A percentile compares a stretch with the other conserved stretches of the same genome.
phyloP scores from a whole-genome alignment of 164 flowering plant genomes.

The Stephania cephalantha region DNA sequence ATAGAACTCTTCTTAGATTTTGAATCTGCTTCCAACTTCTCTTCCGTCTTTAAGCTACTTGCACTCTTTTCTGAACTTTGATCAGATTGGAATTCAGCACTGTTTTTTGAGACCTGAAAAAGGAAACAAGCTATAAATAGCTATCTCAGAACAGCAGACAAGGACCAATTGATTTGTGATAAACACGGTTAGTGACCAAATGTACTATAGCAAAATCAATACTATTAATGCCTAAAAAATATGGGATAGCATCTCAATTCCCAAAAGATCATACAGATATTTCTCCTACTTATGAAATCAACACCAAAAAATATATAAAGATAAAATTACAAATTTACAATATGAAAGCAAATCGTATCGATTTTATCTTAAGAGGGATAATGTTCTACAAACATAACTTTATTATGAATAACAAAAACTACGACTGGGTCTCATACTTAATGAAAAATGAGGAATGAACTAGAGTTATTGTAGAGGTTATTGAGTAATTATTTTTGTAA shows the following conservation, averaged over 20 bases:
- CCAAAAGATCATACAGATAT: neutral
- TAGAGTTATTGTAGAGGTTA: too few species aligned
- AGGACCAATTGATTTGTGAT: neutral
- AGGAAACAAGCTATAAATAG: slow-evolving; percentile 4
- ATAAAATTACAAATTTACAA: too few species aligned
- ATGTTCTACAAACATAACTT: too few species aligned
- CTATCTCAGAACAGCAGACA: neutral
- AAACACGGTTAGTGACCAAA: neutral
- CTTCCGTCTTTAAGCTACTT: slow-evolving; percentile 20
- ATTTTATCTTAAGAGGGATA: too few species aligned
- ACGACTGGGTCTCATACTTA: too few species aligned
- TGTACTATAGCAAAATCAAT: neutral
- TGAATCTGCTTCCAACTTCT: slow-evolving; percentile 26
- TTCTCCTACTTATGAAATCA: neutral
- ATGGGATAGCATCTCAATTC: neutral
- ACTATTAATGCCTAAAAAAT: too few species aligned
- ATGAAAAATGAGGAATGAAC: too few species aligned
- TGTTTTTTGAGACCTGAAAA: slow-evolving; percentile 29
- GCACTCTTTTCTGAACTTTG: slow-evolving; percentile 32
- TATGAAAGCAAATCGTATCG: too few species aligned
- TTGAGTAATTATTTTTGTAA: too few species aligned
- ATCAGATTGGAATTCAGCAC: slow-evolving; percentile 32
- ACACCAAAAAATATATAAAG: too few species aligned
- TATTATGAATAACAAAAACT: too few species aligned
- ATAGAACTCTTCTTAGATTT: slow-evolving; percentile 33